Base-by-base conservation (phyloP, 306 rosid species). In the Quercus robur region DNA sequence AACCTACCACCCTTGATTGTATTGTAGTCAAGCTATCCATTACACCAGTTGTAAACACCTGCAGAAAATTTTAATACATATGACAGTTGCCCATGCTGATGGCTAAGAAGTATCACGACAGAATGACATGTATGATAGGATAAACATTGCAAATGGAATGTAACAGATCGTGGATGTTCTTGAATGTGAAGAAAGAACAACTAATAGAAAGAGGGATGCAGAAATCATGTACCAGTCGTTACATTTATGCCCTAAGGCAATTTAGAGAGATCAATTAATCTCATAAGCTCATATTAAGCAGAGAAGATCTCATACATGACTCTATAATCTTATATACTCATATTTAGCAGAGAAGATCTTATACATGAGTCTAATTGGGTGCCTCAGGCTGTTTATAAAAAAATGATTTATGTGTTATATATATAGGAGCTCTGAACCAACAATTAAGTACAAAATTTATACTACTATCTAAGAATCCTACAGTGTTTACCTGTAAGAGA, bases 1-100 rank as follows among this genome's bases (percentile, higher is more conserved):
- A 78, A 81, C 91, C 82, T 76, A 62, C 85, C 71, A 94, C 88
- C 83, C 91, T 92, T 61, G 94, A 89, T 75, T 90, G 96, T 73
- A 94, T 86, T 23, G 80, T 79, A 21, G 97, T 89, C 77, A 94
- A 86, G 71, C 87, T 82, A 78, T 85, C 91, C 91, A 89, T 88
- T 81, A 92, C 57, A 55, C 93, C 93, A 25, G 89, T 81, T 56
- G 86, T 81, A 84, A 89, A 94, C 56, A 82, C 90, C 98, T 94
- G 96, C 67, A 77, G 84, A 74, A 35, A 41, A 77, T 80, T 62
- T 57, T 33, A n/a, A 33, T 35, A 35, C 25, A 11, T 67, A 67
- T 18, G 52, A 67, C 72, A 67, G 26, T 19, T 33, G 26, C 26
- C 15, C 10, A 4, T 31, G 25, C 26, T 19, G 18, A 35, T 33